Evolutionary conservation across 176 grass and related monocot genomes (phyloP), one percentile per base, ranked within the genome.

Genomic region (Phragmites australis): DNA sequence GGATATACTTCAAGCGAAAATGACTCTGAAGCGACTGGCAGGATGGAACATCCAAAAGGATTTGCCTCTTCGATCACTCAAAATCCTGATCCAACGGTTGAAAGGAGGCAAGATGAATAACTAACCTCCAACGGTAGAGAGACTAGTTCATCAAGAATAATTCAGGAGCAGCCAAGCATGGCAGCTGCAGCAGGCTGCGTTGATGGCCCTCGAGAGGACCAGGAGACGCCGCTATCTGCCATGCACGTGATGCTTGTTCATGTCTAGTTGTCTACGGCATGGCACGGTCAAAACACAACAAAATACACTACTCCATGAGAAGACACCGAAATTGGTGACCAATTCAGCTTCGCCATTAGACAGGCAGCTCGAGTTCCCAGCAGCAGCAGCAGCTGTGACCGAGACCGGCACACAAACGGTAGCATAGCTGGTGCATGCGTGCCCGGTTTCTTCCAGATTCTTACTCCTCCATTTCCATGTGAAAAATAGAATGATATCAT

Each of bases 241-340:
- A 30, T 15, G 55, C 77, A 81, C 84, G 84, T 87, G 78, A 60
- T 64, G 65, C 25, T 11, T 43, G 16, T 16, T 76, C 39, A 60
- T 76, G 40, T 42, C 40, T 57, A 73, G 18, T 59, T 43, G 14
- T 75, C 73, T 19, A 13, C 55, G 7, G 41, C 74, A 8, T 44
- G 54, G 2, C 12, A 18, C 2, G 62, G 80, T 71, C 76, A 65
- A 76, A 22, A n/a, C n/a, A n/a, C n/a, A n/a, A n/a, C n/a, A n/a
- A n/a, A n/a, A n/a, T n/a, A 66, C 48, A 57, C 12, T 32, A n/a
- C 60, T 9, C 39, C 41, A 6, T 6, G 70, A 45, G 40, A 44
- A 32, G 74, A 21, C 74, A 29, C 56, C 74, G 39, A 77, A 48
- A 47, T 21, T 19, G 27, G 42, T 9, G 10, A 59, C 9, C 40